Percentiles rank a stretch among this genome's conserved stretches.
phyloP scores from a whole-genome alignment of 2,329 filamentous ascomycete genomes.

The Epichloe festucae region DNA sequence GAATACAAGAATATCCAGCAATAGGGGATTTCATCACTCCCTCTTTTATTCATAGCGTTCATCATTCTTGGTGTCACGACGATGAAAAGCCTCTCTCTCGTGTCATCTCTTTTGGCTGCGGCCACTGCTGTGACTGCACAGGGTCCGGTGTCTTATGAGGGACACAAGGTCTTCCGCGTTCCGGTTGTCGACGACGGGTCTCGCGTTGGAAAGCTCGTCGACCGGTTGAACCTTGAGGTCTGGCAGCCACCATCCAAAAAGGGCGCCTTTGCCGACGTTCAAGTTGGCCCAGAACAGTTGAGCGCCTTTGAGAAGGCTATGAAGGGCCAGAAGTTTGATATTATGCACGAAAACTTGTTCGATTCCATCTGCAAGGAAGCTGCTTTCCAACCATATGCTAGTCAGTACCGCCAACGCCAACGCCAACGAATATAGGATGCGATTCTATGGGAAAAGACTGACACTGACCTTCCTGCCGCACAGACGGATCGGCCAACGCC shows the following conservation, averaged over 20 bases:
- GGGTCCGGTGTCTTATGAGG: conserved; percentile 24
- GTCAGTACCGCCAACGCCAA: conserved; percentile 9
- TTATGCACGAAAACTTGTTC: conserved; percentile 28
- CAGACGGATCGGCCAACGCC: conserved; percentile 14
- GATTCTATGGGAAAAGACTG: not conserved
- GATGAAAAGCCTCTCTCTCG: conserved; percentile 10
- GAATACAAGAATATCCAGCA: not conserved
- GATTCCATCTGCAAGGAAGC: conserved; percentile 24
- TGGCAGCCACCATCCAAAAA: conserved; percentile 23
- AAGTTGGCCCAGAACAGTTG: conserved; percentile 24
- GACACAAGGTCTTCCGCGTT: conserved; percentile 33
- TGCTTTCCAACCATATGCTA: conserved; percentile 16
- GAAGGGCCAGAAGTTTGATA: conserved; percentile 17
- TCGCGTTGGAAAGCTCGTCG: conserved; percentile 21
- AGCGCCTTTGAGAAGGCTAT: conserved; percentile 20
- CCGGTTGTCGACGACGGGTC: conserved; percentile 20
- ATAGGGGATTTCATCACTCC: not conserved
- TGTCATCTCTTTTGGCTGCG: conserved; percentile 8
- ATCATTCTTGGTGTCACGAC: not conserved
- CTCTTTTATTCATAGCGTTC: not conserved
- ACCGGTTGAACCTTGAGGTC: conserved; percentile 21
- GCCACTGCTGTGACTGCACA: conserved; percentile 8
- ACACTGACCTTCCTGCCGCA: no score
- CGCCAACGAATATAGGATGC: not conserved
- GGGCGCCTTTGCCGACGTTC: conserved; percentile 25